Evolutionary conservation across 148 eudicot species (phyloP), one percentile per base, ranked within the genome.

Genomic region (Chenopodium berlandieri): DNA sequence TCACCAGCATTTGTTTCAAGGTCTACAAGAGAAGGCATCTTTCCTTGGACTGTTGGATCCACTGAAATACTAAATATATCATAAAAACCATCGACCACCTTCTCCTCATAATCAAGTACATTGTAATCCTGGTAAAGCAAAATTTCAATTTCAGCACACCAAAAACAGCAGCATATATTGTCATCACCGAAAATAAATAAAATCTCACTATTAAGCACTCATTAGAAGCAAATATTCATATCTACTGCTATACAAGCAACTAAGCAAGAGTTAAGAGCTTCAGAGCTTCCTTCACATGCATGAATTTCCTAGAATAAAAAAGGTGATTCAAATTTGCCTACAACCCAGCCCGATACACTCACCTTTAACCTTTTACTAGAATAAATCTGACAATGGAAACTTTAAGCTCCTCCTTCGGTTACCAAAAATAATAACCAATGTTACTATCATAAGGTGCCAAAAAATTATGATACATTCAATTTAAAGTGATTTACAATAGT

Each of bases 101-200:
- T 97, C 91, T 97, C 99, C 79, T 88, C 93, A 79, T 92, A 97
- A 86, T 97, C 99, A 82, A 97, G 94, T 47, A 94, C 93, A 80
- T 91, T 86, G 75, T 91, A 97, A 85, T 90, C 94, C 99, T 97
- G 91, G 77, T 79, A 54, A 82, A 78, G 76, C 13, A 50, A 62
- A 80, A 17, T 22, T 76, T n/a, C 77, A 78, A 70, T 46, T 66
- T 83, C 69, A 79, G 76, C 68, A 44, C 64, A 80, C 31, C 62
- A 37, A 46, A 75, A 47, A 54, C 65, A 73, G 62, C 46, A 65
- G 37, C 13, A 65, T 54, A 60, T 65, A 58, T 11, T 54, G 44
- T 9, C 75, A 65, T 56, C 40, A 75, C 40, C 27, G 56, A 22
- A 75, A 13, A 30, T 19, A 11, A 2, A 52, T 54, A 40, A 31